Base-by-base conservation (phyloP, 2,329 filamentous ascomycete genomes). In the Clarireedia paspali region DNA sequence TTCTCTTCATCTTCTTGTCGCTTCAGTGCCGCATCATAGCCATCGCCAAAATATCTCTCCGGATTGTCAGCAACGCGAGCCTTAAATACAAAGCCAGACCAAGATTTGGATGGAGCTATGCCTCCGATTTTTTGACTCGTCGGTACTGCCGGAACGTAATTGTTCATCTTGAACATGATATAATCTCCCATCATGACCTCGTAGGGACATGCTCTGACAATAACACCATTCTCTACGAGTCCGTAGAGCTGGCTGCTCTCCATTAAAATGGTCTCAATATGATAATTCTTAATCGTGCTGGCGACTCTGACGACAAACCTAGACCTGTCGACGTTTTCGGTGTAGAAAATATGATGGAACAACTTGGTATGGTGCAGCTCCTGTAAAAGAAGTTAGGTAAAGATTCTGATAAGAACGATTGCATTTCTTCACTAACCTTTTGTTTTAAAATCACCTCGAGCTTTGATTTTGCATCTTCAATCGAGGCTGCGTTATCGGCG, bases 181-280 rank as follows among this genome's bases (percentile, higher is more conserved):
- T 54, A 60, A 2, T 5, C 12, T 6, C 34, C 46, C 24, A 57
- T 60, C 5, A 42, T 27, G 0, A 34, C 17, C 17, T 57, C 30
- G n/a, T 44, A 59, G 24, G 53, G 47, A 4, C 60, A 62, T 39
- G 63, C 64, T 27, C 63, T 59, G 6, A 66, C 49, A 3, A 59
- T 62, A 5, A 61, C 20, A 3, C 60, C 52, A 39, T 53, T 46
- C 5, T 48, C 23, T 10, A 67, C 45, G 12, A 53, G 60, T 17
- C 44, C 36, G 30, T 63, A 59, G 36, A 55, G 40, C 5, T 30
- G 6, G 6, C 15, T 38, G 23, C 52, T 53, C 30, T 64, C 62
- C 14, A 69, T 42, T 2, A 69, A 46, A 14, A 66, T 69, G 17
- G 60, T 67, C 45, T 66, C 57, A 38, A 65, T 60, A 15, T 60